Conservation (phyloP, 2,329 filamentous ascomycete genomes). For the Paraphaeosphaeria sporulosa region DNA sequence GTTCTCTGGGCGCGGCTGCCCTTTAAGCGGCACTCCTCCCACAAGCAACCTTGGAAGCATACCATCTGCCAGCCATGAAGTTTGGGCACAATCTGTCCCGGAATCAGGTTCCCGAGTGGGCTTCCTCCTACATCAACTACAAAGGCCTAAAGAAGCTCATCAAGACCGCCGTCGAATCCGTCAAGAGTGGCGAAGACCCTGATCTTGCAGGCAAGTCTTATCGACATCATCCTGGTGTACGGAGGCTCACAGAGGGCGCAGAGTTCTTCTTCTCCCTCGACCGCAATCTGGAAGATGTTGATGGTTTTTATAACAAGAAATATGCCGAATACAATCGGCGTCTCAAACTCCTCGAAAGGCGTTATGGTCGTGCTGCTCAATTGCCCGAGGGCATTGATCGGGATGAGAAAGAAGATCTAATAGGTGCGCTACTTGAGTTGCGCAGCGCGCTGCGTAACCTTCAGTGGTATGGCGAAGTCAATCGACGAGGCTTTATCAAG, state of each 20-base stretch:
- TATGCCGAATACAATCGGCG: slow-evolving; percentile 84
- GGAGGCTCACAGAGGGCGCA: slow-evolving; percentile 50
- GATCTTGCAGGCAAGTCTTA: slow-evolving; percentile 84
- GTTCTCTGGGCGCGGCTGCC: not conserved
- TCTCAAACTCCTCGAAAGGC: slow-evolving; percentile 83
- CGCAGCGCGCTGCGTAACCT: slow-evolving; percentile 87
- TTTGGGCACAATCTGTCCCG: slow-evolving; percentile 69
- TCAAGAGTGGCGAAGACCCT: slow-evolving; percentile 73
- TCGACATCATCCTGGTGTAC: slow-evolving; percentile 11
- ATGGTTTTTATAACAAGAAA: slow-evolving; percentile 96
- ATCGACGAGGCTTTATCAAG: slow-evolving; percentile 92
- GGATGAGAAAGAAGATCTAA: slow-evolving; percentile 90
- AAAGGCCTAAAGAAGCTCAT: slow-evolving; percentile 95
- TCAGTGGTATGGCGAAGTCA: slow-evolving; percentile 98
- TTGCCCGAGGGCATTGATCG: slow-evolving; percentile 77
- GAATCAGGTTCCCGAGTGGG: slow-evolving; percentile 89
- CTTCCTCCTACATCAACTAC: slow-evolving; percentile 84
- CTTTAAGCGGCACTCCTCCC: not conserved
- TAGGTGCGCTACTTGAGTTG: slow-evolving; percentile 88
- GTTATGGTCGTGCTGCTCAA: slow-evolving; percentile 79
- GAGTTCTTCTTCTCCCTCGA: slow-evolving; percentile 98
- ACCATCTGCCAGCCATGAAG: slow-evolving; percentile 47
- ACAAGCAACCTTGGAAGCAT: not conserved
- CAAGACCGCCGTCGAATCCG: slow-evolving; percentile 74
- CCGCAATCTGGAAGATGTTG: slow-evolving; percentile 95